These are phyloP conservation scores for Gloeophyllum trabeum DNA, from an alignment of 768 basidiomycete genomes.

Conservation along the genomic window DNA sequence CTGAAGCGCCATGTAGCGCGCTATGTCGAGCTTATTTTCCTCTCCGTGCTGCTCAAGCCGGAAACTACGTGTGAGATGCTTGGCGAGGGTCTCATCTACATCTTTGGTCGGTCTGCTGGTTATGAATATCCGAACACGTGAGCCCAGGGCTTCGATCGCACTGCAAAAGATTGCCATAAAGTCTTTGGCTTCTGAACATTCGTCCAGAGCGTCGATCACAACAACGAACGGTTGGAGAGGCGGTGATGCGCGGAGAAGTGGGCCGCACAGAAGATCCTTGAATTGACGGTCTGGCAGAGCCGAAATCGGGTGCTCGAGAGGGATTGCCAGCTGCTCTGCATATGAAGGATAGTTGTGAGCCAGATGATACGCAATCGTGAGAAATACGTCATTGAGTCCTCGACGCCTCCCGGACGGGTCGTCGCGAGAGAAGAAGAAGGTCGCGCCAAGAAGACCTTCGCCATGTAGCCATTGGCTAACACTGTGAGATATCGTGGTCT, in stretches of 20 bases:
- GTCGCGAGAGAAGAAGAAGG: slow-evolving; percentile 19
- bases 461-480: slow-evolving; percentile 14
- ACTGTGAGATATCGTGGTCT: slow-evolving; percentile 24
- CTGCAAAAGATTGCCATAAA: not conserved
- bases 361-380: slow-evolving; percentile 21
- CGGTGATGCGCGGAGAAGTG: not conserved
- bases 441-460: slow-evolving; percentile 17
- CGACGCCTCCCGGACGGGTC: slow-evolving; percentile 10
- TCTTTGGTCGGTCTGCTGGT: no score
- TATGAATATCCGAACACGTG: no score
- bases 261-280: slow-evolving; percentile 7
- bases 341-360: slow-evolving; percentile 10
- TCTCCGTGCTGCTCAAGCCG: no score
- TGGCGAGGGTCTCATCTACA: no score
- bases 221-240: slow-evolving; percentile 12
- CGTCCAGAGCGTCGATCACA: slow-evolving; percentile 26
- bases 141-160: no score
- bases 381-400: slow-evolving; percentile 16
- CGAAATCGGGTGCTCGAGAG: slow-evolving; percentile 1
- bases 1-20: no score
- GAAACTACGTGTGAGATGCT: no score
- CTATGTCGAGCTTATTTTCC: no score
- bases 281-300: slow-evolving; percentile 4
- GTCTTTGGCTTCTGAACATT: slow-evolving; percentile 12
- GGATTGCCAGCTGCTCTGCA: not conserved